phyloP scores from a whole-genome alignment of 2,329 filamentous ascomycete species.

The Aspergillus niger region DNA sequence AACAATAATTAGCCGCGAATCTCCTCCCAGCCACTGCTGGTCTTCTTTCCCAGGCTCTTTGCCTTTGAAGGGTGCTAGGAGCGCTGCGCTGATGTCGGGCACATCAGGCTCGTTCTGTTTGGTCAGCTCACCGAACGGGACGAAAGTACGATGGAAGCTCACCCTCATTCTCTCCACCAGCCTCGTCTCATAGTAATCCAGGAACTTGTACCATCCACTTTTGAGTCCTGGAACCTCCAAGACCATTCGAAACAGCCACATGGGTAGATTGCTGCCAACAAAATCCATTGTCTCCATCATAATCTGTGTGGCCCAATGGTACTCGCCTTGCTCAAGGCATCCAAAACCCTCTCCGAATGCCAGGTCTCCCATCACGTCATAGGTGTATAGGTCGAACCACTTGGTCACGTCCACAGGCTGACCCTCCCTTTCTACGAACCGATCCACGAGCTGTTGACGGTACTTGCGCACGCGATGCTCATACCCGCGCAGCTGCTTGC shows the following conservation, averaged over 20 bases:
- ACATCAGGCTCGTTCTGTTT: conserved; percentile 18
- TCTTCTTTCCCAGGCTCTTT: conserved; percentile 21
- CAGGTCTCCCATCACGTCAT: conserved; percentile 50
- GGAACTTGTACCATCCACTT: conserved; percentile 1
- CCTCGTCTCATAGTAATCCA: conserved; percentile 10
- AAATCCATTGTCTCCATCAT: conserved; percentile 37
- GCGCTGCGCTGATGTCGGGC: conserved; percentile 28
- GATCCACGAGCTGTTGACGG: conserved; percentile 36
- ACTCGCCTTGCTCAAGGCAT: conserved; percentile 18
- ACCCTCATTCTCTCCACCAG: conserved; percentile 13
- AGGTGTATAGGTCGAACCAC: conserved; percentile 45
- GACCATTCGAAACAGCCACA: conserved; percentile 11
- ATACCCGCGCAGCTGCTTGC: conserved; percentile 44
- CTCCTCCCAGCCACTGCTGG: conserved; percentile 28
- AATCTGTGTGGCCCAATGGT: conserved; percentile 40
- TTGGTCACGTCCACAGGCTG: conserved; percentile 39
- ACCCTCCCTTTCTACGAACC: conserved; percentile 30
- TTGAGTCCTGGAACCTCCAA: conserved; percentile 1
- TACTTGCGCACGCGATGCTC: conserved; percentile 40
- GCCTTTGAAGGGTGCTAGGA: conserved; percentile 27
- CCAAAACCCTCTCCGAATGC: conserved; percentile 37
- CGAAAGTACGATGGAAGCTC: not conserved
- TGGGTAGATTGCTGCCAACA: conserved; percentile 15
- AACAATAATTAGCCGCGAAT: conserved; percentile 32
- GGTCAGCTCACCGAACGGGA: not conserved